A percentile compares a stretch with the other conserved stretches of the same genome.
Conservation (phyloP, 441 rosid genomes). For the Erodium chrysanthum region DNA sequence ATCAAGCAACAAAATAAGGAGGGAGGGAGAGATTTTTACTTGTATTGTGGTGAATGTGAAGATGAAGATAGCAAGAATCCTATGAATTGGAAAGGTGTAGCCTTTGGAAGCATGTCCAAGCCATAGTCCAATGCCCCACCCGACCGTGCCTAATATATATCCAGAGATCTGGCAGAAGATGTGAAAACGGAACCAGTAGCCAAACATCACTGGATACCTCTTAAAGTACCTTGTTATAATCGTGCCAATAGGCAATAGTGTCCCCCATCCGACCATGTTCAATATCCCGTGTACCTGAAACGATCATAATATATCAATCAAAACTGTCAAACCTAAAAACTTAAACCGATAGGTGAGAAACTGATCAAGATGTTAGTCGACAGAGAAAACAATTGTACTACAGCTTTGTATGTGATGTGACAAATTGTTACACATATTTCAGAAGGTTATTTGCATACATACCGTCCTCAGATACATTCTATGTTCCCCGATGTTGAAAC, state of each 20-base stretch:
- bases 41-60: too few species aligned
- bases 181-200: conserved; percentile 32
- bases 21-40: too few species aligned
- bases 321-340: not conserved
- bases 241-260: conserved; percentile 29
- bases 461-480: not conserved
- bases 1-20: too few species aligned
- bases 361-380: too few species aligned
- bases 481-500: not conserved
- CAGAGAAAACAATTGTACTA: too few species aligned
- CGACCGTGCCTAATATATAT: conserved; percentile 29
- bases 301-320: not conserved
- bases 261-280: conserved; percentile 37
- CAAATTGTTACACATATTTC: too few species aligned
- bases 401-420: too few species aligned
- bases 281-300: conserved; percentile 35
- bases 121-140: conserved; percentile 37
- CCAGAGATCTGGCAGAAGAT: conserved; percentile 26
- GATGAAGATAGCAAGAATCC: too few species aligned
- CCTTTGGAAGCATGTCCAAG: conserved; percentile 23
- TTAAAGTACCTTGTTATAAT: conserved; percentile 29
- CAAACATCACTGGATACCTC: conserved; percentile 19
- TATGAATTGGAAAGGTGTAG: conserved; percentile 20
- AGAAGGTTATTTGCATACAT: not conserved
- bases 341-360: too few species aligned